Evolutionary conservation across 768 basidiomycete genomes (phyloP).

Genomic region (Dacryopinax spathularia): DNA sequence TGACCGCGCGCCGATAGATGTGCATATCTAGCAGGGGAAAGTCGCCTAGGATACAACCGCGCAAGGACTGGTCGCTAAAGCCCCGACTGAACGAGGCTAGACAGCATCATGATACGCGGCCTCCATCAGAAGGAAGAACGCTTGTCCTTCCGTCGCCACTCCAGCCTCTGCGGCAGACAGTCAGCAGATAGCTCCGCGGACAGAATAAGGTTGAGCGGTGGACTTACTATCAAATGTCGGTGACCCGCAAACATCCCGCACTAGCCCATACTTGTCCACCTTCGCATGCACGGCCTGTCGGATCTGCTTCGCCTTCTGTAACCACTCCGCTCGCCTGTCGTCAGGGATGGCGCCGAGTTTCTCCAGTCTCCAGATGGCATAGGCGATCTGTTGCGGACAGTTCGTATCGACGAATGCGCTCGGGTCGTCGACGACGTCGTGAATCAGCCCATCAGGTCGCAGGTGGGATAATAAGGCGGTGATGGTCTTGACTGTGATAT

Average conservation of each 20-base stretch:
- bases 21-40: no score
- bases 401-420: slow-evolving; percentile 17
- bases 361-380: slow-evolving; percentile 10
- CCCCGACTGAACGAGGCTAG: no score
- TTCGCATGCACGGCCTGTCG: slow-evolving; percentile 10
- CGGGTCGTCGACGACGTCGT: slow-evolving; percentile 17
- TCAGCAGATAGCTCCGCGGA: neutral
- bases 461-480: slow-evolving; percentile 11
- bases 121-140: neutral
- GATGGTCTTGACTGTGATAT: slow-evolving; percentile 9
- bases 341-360: neutral
- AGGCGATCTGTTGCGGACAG: slow-evolving; percentile 18
- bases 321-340: slow-evolving; percentile 10
- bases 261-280: slow-evolving; percentile 17
- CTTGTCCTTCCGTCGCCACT: neutral
- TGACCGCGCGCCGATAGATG: no score
- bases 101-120: neutral
- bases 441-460: slow-evolving; percentile 14
- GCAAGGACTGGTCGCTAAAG: no score
- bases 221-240: slow-evolving; percentile 16
- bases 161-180: neutral
- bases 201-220: slow-evolving; percentile 8
- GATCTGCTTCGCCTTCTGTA: slow-evolving; percentile 9
- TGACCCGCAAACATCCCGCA: slow-evolving; percentile 18
- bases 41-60: no score